Conservation (phyloP, 2,329 filamentous ascomycete genomes). For the Dothideomycetidae sp. region DNA sequence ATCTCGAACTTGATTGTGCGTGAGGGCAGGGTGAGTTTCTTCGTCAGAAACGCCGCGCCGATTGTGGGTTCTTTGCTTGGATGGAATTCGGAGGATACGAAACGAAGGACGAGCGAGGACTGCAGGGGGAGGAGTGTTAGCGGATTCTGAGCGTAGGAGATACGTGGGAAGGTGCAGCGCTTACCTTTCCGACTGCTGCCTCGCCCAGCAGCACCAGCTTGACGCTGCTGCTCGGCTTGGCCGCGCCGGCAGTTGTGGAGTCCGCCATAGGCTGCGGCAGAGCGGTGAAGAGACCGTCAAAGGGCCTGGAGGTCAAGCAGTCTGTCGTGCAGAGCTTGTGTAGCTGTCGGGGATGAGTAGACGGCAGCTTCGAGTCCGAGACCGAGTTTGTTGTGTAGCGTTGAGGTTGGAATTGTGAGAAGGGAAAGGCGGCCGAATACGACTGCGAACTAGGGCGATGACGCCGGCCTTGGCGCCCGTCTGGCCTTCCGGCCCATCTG, state of each 20-base stretch:
- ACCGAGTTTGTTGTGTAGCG: no score
- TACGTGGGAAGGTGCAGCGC: constrained; percentile 1
- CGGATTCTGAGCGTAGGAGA: constrained; percentile 1
- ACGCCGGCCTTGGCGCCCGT: no score
- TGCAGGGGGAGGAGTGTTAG: constrained; percentile 27
- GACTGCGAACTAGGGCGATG: no score
- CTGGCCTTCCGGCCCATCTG: no score
- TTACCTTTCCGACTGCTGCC: constrained; percentile 94
- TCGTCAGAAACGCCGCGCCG: constrained; percentile 93
- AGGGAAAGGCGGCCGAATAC: neutral
- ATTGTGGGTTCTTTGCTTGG: constrained; percentile 99
- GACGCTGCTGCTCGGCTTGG: constrained; percentile 98
- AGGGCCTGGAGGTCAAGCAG: no score
- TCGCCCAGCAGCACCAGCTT: constrained; percentile 97
- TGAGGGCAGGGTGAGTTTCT: constrained; percentile 92
- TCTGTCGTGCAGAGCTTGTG: no score
- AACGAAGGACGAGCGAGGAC: constrained; percentile 94
- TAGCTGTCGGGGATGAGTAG: no score
- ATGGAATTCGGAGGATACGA: constrained; percentile 99
- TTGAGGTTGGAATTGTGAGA: neutral
- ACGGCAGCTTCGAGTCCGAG: no score
- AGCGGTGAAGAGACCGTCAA: neutral
- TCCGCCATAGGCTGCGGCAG: constrained; percentile 50
- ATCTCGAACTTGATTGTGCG: constrained; percentile 62
- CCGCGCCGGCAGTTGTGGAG: constrained; percentile 43